A percentile compares a stretch with the other conserved stretches of the same genome.
Conservation (phyloP, 768 basidiomycete species). For the Boletus huronensis region DNA sequence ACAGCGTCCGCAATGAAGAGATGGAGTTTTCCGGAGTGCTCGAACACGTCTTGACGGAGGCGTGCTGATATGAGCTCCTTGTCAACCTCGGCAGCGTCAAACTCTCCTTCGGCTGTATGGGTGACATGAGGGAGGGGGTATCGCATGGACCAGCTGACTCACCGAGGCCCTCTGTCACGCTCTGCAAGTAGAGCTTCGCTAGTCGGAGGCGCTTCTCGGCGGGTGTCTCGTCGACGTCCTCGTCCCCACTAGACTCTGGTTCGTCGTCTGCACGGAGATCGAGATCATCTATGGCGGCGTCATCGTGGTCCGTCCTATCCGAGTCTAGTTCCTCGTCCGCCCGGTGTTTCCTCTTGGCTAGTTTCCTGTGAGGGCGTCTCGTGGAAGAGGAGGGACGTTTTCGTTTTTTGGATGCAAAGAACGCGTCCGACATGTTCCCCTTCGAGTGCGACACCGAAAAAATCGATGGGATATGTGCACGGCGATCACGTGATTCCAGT, state of each 20-base stretch:
- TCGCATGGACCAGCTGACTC: conserved; percentile 25
- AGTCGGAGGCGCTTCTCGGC: conserved; percentile 89
- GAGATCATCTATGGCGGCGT: conserved; percentile 62
- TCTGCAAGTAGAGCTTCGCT: conserved; percentile 86
- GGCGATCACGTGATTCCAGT: conserved; percentile 7
- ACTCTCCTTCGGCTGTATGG: conserved; percentile 71
- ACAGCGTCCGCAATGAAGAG: conserved; percentile 75
- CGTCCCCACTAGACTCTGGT: conserved; percentile 66
- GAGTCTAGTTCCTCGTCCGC: conserved; percentile 66
- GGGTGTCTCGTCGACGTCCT: conserved; percentile 86
- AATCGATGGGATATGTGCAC: conserved; percentile 8
- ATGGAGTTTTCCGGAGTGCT: conserved; percentile 86
- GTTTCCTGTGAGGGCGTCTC: conserved; percentile 11
- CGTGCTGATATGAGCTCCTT: conserved; percentile 86
- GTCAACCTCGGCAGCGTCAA: conserved; percentile 95
- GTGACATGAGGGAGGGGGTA: background rate
- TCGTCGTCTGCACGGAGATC: conserved; percentile 63
- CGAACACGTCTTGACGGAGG: conserved; percentile 87
- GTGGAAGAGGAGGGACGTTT: conserved; percentile 45
- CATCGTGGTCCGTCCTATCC: conserved; percentile 55
- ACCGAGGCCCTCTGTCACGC: conserved; percentile 73
- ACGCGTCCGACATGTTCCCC: conserved; percentile 70
- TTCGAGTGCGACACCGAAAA: conserved; percentile 15
- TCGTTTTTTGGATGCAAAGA: conserved; percentile 70
- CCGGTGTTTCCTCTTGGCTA: conserved; percentile 27